Conservation (phyloP, 2,329 filamentous ascomycete genomes). For the Raffaelea deltoideospora region DNA sequence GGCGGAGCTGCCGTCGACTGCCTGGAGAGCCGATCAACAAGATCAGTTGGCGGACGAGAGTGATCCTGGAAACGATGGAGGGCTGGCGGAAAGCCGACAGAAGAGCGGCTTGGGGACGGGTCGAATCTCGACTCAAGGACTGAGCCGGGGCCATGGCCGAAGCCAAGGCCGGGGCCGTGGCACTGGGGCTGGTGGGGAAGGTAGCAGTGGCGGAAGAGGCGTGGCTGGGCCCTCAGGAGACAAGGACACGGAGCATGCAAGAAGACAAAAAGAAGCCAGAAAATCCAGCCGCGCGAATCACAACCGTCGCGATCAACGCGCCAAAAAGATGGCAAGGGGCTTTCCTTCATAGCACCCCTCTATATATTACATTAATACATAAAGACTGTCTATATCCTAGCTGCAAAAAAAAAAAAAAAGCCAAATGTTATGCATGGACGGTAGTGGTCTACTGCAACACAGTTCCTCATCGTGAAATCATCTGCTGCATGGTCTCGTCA, state of each 20-base stretch:
- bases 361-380: too few species aligned
- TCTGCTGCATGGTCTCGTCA: too few species aligned
- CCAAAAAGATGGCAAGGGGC: slow-evolving; percentile 49
- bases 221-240: slow-evolving; percentile 52
- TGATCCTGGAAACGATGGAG: slow-evolving; percentile 27
- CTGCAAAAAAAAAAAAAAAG: background rate
- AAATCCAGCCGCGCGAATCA: slow-evolving; percentile 78
- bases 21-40: slow-evolving; percentile 42
- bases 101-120: background rate
- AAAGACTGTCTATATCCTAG: too few species aligned
- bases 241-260: slow-evolving; percentile 54
- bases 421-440: background rate
- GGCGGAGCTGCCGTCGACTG: slow-evolving; percentile 44
- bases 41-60: slow-evolving; percentile 43
- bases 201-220: slow-evolving; percentile 29
- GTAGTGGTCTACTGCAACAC: background rate
- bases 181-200: slow-evolving; percentile 10
- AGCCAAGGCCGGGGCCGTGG: background rate
- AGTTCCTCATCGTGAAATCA: too few species aligned
- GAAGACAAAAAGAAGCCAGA: slow-evolving; percentile 65
- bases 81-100: slow-evolving; percentile 13
- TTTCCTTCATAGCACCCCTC: too few species aligned
- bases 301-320: slow-evolving; percentile 58
- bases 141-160: too few species aligned
- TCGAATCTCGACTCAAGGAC: too few species aligned